Percentiles rank a stretch among this genome's conserved stretches.
Conservation (phyloP, 1,284 basidiomycete species). For the Hemileia vastatrix region DNA sequence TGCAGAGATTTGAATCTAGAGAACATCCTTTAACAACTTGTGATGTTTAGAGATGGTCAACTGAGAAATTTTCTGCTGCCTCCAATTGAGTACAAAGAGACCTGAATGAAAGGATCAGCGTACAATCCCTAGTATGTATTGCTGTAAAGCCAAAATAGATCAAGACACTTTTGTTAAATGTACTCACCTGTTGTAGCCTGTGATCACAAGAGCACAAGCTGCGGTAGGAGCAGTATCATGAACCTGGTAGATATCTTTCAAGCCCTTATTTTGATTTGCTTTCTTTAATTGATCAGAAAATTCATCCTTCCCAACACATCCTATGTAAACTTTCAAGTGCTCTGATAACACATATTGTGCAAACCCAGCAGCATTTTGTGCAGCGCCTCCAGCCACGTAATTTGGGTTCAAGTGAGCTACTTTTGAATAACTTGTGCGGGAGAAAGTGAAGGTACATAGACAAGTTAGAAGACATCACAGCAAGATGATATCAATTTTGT, state of each 20-base stretch:
- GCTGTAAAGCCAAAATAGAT: too few relatives aligned
- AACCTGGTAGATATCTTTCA: slow-evolving; percentile 81
- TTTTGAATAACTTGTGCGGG: slow-evolving; percentile 8
- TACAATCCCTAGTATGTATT: too few relatives aligned
- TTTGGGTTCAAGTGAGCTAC: slow-evolving; percentile 43
- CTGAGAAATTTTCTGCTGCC: too few relatives aligned
- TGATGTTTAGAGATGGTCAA: too few relatives aligned
- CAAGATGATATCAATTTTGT: too few relatives aligned
- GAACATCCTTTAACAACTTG: too few relatives aligned
- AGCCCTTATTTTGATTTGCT: slow-evolving; percentile 89
- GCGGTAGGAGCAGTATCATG: slow-evolving; percentile 79
- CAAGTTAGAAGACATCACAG: too few relatives aligned
- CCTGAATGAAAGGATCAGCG: too few relatives aligned
- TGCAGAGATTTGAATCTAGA: too few relatives aligned
- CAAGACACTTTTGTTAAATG: too few relatives aligned
- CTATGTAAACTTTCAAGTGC: slow-evolving; percentile 87
- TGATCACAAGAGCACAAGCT: slow-evolving; percentile 92
- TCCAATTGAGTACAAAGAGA: too few relatives aligned
- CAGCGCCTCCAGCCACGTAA: slow-evolving; percentile 93
- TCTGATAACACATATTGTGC: slow-evolving; percentile 73
- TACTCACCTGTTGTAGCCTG: slow-evolving; percentile 77
- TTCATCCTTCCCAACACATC: slow-evolving; percentile 84
- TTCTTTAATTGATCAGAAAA: slow-evolving; percentile 77
- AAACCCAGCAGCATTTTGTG: slow-evolving; percentile 82
- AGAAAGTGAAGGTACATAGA: too few relatives aligned